Conservation (phyloP, 495 filamentous ascomycete genomes). For the Hypoxylon lienhwacheense region DNA sequence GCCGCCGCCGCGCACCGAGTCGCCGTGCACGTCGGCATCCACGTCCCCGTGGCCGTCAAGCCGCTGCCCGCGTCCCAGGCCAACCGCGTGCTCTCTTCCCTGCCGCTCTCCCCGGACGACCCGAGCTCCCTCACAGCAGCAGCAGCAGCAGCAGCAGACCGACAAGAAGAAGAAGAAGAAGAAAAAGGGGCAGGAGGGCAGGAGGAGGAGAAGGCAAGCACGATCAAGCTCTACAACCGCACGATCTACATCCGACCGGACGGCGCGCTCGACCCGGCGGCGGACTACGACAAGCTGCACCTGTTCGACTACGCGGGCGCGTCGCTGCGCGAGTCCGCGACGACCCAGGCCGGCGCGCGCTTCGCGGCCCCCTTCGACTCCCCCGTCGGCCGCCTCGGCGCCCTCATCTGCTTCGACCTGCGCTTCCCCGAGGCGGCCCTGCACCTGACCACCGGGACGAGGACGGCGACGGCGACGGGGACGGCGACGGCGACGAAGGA, state of each 20-base stretch:
- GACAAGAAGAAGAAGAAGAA: too few species aligned
- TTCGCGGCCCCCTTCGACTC: slow-evolving; percentile 69
- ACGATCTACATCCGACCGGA: slow-evolving; percentile 49
- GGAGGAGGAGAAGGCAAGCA: not conserved
- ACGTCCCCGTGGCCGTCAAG: slow-evolving; percentile 66
- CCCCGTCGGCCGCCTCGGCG: slow-evolving; percentile 70
- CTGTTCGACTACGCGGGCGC: slow-evolving; percentile 47
- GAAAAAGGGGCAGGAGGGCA: too few species aligned
- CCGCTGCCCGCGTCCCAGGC: not conserved
- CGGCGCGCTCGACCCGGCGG: slow-evolving; percentile 40
- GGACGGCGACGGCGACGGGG: too few species aligned
- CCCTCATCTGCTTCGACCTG: slow-evolving; percentile 88
- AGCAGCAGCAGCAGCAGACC: slow-evolving; percentile 1
- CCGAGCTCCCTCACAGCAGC: not conserved
- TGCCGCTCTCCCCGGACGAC: slow-evolving; percentile 13
- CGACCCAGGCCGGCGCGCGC: slow-evolving; percentile 41
- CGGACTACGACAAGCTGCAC: slow-evolving; percentile 60
- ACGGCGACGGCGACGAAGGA: too few species aligned
- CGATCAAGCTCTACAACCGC: slow-evolving; percentile 49
- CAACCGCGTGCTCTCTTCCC: slow-evolving; percentile 11
- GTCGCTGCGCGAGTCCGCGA: slow-evolving; percentile 36
- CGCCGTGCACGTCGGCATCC: slow-evolving; percentile 85
- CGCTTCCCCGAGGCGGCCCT: slow-evolving; percentile 81
- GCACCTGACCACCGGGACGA: slow-evolving; percentile 64
- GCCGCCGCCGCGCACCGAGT: slow-evolving; percentile 62